A percentile compares a stretch with the other conserved stretches of the same genome.
Evolutionary conservation across 75 land plant species (phyloP).

Genomic region (Sequoiadendron giganteum): DNA sequence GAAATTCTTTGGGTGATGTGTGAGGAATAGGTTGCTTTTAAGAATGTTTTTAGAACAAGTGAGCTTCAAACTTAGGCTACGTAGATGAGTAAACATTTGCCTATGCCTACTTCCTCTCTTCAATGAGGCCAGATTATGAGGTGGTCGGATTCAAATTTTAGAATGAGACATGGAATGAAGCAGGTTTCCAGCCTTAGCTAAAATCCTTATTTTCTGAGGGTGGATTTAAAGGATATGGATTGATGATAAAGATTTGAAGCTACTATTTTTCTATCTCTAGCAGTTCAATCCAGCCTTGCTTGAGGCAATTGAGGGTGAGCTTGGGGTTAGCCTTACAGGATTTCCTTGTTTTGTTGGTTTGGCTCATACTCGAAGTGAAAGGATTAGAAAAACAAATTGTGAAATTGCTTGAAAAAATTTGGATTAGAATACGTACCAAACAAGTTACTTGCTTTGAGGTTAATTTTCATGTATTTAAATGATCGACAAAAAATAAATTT

Average conservation of each 20-base stretch:
- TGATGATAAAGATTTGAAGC: not conserved
- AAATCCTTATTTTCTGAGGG: not conserved
- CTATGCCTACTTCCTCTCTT: not conserved
- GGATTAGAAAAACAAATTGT: not conserved
- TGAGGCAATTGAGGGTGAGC: not conserved
- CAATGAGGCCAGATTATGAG: not conserved
- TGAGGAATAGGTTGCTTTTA: not conserved
- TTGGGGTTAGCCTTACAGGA: not conserved
- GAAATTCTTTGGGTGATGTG: not conserved
- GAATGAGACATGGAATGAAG: not conserved
- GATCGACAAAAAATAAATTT: not conserved
- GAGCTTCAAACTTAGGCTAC: not conserved
- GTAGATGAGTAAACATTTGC: not conserved
- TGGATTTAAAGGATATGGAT: not conserved
- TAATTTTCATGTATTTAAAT: not conserved
- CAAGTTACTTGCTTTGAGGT: not conserved
- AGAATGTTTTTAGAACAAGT: not conserved
- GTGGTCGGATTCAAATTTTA: not conserved
- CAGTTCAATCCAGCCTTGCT: not conserved
- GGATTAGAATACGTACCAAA: not conserved
- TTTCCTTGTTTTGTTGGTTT: not conserved
- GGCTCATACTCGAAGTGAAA: too few relatives aligned
- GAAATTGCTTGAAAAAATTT: not conserved
- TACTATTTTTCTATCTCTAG: not conserved
- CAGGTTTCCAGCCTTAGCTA: not conserved